Base-by-base conservation (phyloP, 139 green algal species). In the Chlorella sp. region DNA sequence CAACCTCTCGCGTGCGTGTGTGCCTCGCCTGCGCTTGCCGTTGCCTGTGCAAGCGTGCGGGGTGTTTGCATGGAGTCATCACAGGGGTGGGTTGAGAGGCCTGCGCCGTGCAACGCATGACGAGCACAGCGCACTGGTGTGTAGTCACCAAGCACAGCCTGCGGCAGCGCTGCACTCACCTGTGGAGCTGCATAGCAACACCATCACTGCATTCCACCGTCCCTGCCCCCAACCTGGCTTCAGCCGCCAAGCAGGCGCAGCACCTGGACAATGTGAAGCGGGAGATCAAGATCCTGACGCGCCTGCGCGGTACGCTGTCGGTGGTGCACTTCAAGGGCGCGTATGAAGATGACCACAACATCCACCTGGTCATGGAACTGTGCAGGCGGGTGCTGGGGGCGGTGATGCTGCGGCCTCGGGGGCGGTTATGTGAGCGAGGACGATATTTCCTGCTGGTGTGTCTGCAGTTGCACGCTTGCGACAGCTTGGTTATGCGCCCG, bases 341-440 rank as follows among this genome's bases (percentile, higher is more conserved):
- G 4, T 85, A 63, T 15, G 96, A 98, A 90, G 94, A 98, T 80
- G 92, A 96, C 18, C 65, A 81, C 2, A 74, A 89, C 62, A 86
- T 98, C 15, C 93, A 98, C 90, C 94, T 98, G 80, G 84, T 98
- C n/a, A 97, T 97, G 94, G 94, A 98, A 91, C 85, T 84, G 15
- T 98, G 95, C 90, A 82, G 57, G 75, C 70, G 57, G 70, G 70
- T 76, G 70, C 62, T 25, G 64, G 63, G 11, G 2, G 28, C 63
- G 28, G n/a, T n/a, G n/a, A n/a, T n/a, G n/a, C n/a, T n/a, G n/a
- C n/a, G n/a, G n/a, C n/a, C n/a, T n/a, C n/a, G n/a, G n/a, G n/a
- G n/a, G n/a, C n/a, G 60, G 5, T 9, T 13, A 11, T 68, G 25
- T 16, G 60, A n/a, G 60, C 30, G 65, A 36, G 38, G 69, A 41